These are phyloP conservation scores for Cyclotella sp. DNA, from an alignment of 108 stramenopile species.

Conservation along the genomic window DNA sequence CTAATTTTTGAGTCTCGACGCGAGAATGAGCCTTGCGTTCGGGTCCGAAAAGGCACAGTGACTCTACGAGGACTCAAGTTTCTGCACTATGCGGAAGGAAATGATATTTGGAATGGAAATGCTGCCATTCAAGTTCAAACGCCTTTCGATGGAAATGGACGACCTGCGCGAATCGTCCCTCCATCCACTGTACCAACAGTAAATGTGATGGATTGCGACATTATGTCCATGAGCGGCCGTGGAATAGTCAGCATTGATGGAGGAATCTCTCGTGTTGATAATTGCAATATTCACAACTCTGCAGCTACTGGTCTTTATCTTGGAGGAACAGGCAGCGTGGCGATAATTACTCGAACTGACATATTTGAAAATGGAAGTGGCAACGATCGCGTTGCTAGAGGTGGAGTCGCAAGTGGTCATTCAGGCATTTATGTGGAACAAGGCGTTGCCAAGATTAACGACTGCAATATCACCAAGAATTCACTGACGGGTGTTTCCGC, in stretches of 20 bases:
- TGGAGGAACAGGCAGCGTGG: conserved; percentile 68
- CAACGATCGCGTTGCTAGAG: conserved; percentile 56
- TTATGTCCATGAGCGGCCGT: conserved; percentile 69
- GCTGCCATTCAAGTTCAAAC: conserved; percentile 83
- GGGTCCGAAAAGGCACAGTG: conserved; percentile 65
- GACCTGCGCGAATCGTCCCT: conserved; percentile 34
- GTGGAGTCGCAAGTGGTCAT: conserved; percentile 72
- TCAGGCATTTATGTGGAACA: conserved; percentile 86
- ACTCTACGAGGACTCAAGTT: conserved; percentile 58
- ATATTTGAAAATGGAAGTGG: conserved; percentile 79
- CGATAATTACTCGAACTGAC: conserved; percentile 61
- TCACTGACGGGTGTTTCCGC: conserved; percentile 80
- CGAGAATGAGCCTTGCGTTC: conserved; percentile 70
- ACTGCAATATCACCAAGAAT: conserved; percentile 82
- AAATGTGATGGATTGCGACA: conserved; percentile 57
- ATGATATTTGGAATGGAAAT: conserved; percentile 90
- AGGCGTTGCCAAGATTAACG: conserved; percentile 64
- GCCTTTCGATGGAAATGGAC: conserved; percentile 47
- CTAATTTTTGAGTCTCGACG: conserved; percentile 60
- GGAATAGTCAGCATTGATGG: conserved; percentile 86
- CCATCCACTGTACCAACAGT: conserved; percentile 52
- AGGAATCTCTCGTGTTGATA: conserved; percentile 50
- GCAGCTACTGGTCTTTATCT: conserved; percentile 87
- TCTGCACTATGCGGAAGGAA: conserved; percentile 60
- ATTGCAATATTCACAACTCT: conserved; percentile 75